A percentile compares a stretch with the other conserved stretches of the same genome.
Conservation (phyloP, 257 asterid species). For the Forsythia suspensa region DNA sequence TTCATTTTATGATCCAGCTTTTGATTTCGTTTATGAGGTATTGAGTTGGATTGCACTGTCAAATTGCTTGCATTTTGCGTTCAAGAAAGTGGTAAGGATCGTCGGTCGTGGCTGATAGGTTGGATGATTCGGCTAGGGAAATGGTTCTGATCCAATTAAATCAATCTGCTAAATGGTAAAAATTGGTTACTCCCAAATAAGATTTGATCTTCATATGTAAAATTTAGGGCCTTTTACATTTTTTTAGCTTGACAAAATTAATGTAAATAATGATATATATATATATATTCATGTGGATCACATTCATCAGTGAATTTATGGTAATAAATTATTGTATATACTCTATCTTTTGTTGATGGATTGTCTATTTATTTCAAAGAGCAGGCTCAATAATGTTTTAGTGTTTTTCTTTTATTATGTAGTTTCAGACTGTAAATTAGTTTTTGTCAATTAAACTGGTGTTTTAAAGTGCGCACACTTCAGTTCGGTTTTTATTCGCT, state of each 20-base stretch:
- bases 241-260: constrained; percentile 16
- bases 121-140: constrained; percentile 47
- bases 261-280: constrained; percentile 33
- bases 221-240: not conserved
- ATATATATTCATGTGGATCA: constrained; percentile 21
- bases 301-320: not conserved
- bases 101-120: constrained; percentile 49
- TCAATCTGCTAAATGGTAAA: constrained; percentile 54
- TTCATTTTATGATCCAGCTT: constrained; percentile 78
- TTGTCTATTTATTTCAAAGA: not conserved
- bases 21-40: constrained; percentile 83
- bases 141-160: constrained; percentile 57
- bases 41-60: constrained; percentile 79
- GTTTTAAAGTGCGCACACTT: not conserved
- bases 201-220: not conserved
- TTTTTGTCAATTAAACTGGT: not conserved
- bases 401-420: not conserved
- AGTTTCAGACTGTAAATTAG: not conserved
- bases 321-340: constrained; percentile 21
- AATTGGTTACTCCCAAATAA: constrained; percentile 1
- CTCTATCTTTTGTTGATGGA: constrained; percentile 7
- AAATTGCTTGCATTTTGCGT: constrained; percentile 80
- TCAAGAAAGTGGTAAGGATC: constrained; percentile 65
- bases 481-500: not conserved
- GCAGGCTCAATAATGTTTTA: not conserved